These are phyloP conservation scores for Kewa caespitosa DNA, from an alignment of 179 eudicot species.

Conservation along the genomic window DNA sequence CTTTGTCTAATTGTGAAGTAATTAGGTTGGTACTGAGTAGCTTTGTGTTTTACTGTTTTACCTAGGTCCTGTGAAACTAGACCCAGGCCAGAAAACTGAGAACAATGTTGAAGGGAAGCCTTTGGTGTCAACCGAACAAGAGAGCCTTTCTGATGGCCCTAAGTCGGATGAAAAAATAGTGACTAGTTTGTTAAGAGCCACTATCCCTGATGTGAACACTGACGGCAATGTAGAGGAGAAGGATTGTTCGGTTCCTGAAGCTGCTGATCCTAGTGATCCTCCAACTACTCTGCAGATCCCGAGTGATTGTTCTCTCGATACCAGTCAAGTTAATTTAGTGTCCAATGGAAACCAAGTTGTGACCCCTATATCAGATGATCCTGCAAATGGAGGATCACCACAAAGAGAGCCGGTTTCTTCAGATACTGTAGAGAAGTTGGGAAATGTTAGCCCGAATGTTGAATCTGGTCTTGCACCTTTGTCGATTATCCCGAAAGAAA, in stretches of 20 bases:
- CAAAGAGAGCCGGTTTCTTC: constrained; percentile 20
- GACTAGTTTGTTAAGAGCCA: background rate
- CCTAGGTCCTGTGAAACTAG: constrained; percentile 33
- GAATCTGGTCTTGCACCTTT: constrained; percentile 13
- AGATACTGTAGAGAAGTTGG: constrained; percentile 12
- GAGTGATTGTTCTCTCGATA: constrained; percentile 3
- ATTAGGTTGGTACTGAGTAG: constrained; percentile 6
- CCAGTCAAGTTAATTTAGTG: constrained; percentile 1
- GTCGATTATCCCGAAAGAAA: background rate
- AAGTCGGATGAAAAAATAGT: constrained; percentile 14
- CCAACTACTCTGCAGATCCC: constrained; percentile 8
- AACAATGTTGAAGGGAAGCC: constrained; percentile 26
- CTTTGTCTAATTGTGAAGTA: too few species aligned
- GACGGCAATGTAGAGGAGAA: constrained; percentile 15
- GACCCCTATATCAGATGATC: background rate
- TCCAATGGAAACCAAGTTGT: constrained; percentile 2
- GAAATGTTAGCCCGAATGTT: constrained; percentile 1
- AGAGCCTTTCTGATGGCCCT: constrained; percentile 10
- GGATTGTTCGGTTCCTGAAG: background rate
- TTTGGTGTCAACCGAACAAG: constrained; percentile 16
- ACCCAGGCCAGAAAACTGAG: constrained; percentile 24
- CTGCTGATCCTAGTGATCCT: constrained; percentile 17
- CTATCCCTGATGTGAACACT: constrained; percentile 3
- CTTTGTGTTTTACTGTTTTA: too few species aligned
- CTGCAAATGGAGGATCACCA: background rate